These are phyloP conservation scores for Hirschioporus abietinus DNA, from an alignment of 768 basidiomycete species.

Conservation along the genomic window DNA sequence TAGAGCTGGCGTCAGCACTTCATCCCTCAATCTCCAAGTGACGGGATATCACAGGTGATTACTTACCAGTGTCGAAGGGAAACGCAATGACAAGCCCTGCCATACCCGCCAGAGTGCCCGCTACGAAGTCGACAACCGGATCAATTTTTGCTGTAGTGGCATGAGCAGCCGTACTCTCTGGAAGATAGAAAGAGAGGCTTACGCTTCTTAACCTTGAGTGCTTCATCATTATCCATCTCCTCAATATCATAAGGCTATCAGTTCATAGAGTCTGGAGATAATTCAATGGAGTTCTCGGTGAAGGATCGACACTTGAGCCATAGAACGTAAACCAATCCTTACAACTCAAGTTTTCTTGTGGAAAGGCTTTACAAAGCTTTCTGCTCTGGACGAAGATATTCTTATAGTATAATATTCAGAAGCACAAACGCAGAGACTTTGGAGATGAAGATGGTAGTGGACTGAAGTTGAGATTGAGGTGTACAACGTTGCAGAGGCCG, in stretches of 20 bases:
- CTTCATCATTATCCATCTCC: constrained; percentile 1
- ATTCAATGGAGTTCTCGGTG: too few relatives aligned
- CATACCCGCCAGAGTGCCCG: constrained; percentile 70
- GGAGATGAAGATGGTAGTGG: not conserved
- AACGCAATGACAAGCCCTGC: constrained; percentile 66
- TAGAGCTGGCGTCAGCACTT: not conserved
- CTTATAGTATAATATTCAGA: too few relatives aligned
- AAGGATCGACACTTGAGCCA: too few relatives aligned
- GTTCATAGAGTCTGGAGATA: not conserved
- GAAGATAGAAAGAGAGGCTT: not conserved
- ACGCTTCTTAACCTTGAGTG: not conserved
- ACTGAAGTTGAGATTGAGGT: not conserved
- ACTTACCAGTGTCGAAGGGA: constrained; percentile 67
- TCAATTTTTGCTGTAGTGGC: constrained; percentile 31
- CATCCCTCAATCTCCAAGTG: not conserved
- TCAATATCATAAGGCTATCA: not conserved
- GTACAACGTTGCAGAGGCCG: not conserved
- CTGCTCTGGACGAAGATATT: too few relatives aligned
- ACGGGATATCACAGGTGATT: not conserved
- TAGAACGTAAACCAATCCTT: not conserved
- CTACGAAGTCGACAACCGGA: constrained; percentile 71
- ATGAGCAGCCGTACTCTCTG: not conserved
- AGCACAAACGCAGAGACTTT: too few relatives aligned
- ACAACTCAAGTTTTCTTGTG: not conserved
- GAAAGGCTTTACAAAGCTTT: too few relatives aligned